Conservation (phyloP, 83 land plant genomes). For the Picea abies region DNA sequence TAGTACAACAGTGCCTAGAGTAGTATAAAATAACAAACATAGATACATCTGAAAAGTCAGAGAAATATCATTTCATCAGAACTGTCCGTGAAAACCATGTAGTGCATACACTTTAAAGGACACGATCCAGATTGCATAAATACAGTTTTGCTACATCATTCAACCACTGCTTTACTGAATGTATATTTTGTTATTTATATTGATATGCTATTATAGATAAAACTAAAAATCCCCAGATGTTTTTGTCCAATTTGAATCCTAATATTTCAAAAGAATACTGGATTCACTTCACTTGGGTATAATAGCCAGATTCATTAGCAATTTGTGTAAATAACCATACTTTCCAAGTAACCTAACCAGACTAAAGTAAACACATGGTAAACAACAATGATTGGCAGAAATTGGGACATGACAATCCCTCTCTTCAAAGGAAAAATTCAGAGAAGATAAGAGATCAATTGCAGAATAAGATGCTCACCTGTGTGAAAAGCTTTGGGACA, state of each 20-base stretch:
- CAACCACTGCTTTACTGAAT: too few species aligned
- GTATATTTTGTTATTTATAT: too few species aligned
- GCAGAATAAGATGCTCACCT: slow-evolving; percentile 19
- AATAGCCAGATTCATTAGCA: not conserved
- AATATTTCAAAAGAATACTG: not conserved
- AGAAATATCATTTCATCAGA: too few species aligned
- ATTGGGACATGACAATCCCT: not conserved
- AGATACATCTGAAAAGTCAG: too few species aligned
- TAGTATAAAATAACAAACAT: too few species aligned
- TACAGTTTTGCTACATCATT: too few species aligned
- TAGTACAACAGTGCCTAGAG: too few species aligned
- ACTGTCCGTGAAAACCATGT: too few species aligned
- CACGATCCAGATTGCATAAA: too few species aligned
- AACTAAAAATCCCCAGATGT: not conserved
- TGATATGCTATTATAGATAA: not conserved
- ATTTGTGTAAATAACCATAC: not conserved
- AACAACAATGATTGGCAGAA: not conserved
- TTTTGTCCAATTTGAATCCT: not conserved
- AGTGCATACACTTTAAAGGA: too few species aligned
- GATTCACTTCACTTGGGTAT: not conserved
- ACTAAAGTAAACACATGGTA: not conserved
- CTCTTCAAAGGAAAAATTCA: not conserved
- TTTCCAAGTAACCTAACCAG: not conserved
- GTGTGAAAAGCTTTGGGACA: slow-evolving; percentile 45
- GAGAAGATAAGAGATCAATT: not conserved